Percentiles rank a stretch among this genome's conserved stretches.
Conservation (phyloP, 257 asterid species). For the Capsicum baccatum region DNA sequence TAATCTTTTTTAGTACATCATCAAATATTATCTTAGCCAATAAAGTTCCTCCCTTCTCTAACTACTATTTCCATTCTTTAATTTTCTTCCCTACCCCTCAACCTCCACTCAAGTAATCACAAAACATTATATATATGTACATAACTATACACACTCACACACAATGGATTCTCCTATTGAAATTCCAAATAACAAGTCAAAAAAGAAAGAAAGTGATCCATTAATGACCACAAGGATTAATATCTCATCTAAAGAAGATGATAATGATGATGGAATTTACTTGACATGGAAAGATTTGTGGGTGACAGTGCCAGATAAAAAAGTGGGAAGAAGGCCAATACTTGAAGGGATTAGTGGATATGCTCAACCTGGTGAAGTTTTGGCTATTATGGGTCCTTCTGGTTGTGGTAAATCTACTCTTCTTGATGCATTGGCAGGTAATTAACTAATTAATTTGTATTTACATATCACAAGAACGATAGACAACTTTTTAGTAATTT, state of each 20-base stretch:
- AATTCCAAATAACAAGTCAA: neutral
- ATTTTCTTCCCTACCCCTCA: constrained; percentile 26
- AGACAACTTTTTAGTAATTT: no score
- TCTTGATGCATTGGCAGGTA: constrained; percentile 58
- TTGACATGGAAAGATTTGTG: constrained; percentile 62
- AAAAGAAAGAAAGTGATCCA: constrained; percentile 26
- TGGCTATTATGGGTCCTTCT: constrained; percentile 75
- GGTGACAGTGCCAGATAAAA: constrained; percentile 54
- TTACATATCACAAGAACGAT: no score
- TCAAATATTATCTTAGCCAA: neutral
- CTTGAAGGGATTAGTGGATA: constrained; percentile 58
- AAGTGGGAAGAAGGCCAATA: constrained; percentile 47
- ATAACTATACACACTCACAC: neutral
- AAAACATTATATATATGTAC: neutral
- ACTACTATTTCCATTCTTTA: neutral
- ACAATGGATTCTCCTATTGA: constrained; percentile 22
- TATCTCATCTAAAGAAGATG: neutral
- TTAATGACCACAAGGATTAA: neutral
- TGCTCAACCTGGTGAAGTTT: constrained; percentile 54
- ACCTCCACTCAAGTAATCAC: neutral
- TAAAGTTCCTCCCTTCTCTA: constrained; percentile 8
- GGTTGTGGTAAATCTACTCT: constrained; percentile 75
- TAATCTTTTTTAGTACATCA: neutral
- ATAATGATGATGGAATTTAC: constrained; percentile 39
- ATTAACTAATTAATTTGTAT: no score